Conservation (phyloP, 208 protist species). For the Angomonas desouzai region DNA sequence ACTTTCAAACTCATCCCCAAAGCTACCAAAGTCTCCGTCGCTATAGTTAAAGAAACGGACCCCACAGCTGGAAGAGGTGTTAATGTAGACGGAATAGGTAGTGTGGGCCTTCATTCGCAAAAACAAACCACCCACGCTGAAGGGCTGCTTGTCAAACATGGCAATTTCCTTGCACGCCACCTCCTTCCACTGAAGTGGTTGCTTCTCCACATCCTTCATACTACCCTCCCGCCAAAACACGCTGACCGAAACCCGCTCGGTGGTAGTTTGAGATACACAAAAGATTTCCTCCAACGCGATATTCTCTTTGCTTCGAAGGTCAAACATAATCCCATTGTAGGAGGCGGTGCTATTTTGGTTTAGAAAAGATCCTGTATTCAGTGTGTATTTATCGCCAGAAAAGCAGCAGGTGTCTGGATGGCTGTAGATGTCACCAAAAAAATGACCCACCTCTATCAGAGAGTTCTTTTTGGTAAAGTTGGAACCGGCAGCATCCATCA, state of each 20-base stretch:
- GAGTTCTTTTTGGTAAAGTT: slow-evolving; percentile 34
- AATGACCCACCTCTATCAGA: slow-evolving; percentile 39
- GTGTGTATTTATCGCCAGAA: slow-evolving; percentile 48
- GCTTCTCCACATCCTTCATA: slow-evolving; percentile 69
- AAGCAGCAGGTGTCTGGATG: slow-evolving; percentile 38
- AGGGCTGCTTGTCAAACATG: slow-evolving; percentile 73
- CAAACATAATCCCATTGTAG: slow-evolving; percentile 92
- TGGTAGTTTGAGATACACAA: slow-evolving; percentile 79
- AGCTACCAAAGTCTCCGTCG: slow-evolving; percentile 68
- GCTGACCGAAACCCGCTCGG: slow-evolving; percentile 65
- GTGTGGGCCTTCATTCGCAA: slow-evolving; percentile 70
- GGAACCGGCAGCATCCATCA: slow-evolving; percentile 22
- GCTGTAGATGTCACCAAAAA: slow-evolving; percentile 48
- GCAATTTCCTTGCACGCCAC: slow-evolving; percentile 54
- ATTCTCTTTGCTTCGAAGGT: slow-evolving; percentile 73
- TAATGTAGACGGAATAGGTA: slow-evolving; percentile 85
- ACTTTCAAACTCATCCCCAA: slow-evolving; percentile 81
- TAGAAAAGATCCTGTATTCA: slow-evolving; percentile 66
- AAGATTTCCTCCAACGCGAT: slow-evolving; percentile 87
- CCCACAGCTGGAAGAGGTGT: slow-evolving; percentile 81
- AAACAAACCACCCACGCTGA: slow-evolving; percentile 58
- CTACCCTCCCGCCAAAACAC: slow-evolving; percentile 89
- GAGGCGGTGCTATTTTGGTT: slow-evolving; percentile 80
- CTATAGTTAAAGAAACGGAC: slow-evolving; percentile 88
- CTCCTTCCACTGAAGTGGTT: slow-evolving; percentile 66